These are phyloP conservation scores for Akanthomyces dipterigenus DNA, from an alignment of 2,329 filamentous ascomycete genomes.

Conservation along the genomic window DNA sequence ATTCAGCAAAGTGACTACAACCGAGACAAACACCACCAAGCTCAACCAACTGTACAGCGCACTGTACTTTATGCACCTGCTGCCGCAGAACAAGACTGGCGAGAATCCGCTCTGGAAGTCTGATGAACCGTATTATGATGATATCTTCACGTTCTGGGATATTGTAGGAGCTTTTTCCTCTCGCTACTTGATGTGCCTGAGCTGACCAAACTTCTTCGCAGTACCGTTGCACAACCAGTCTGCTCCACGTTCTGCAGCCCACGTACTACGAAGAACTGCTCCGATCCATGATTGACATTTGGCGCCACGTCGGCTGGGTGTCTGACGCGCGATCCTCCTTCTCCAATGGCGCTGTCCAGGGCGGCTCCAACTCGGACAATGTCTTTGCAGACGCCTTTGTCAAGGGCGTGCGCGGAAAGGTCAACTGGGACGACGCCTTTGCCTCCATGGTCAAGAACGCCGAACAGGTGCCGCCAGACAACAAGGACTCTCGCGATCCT, in stretches of 20 bases:
- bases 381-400: slow-evolving; percentile 66
- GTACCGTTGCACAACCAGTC: slow-evolving; percentile 58
- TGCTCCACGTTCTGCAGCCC: slow-evolving; percentile 61
- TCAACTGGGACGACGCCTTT: slow-evolving; percentile 60
- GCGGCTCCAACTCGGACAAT: slow-evolving; percentile 64
- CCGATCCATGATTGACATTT: slow-evolving; percentile 62
- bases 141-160: slow-evolving; percentile 66
- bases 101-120: slow-evolving; percentile 63
- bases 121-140: slow-evolving; percentile 62
- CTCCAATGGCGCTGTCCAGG: slow-evolving; percentile 63
- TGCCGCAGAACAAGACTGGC: slow-evolving; percentile 63
- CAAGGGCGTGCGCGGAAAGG: slow-evolving; percentile 55
- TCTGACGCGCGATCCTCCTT: slow-evolving; percentile 62
- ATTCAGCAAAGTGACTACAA: slow-evolving; percentile 57
- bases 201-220: background rate
- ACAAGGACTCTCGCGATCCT: slow-evolving; percentile 48
- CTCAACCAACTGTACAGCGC: slow-evolving; percentile 59
- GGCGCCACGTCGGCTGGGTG: slow-evolving; percentile 56
- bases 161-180: slow-evolving; percentile 15
- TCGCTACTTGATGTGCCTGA: no score
- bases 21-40: slow-evolving; percentile 46
- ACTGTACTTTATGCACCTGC: slow-evolving; percentile 62
- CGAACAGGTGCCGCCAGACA: slow-evolving; percentile 54
- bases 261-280: slow-evolving; percentile 57
- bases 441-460: slow-evolving; percentile 61